These are phyloP conservation scores for Boletus huronensis DNA, from an alignment of 768 basidiomycete genomes.

Conservation along the genomic window DNA sequence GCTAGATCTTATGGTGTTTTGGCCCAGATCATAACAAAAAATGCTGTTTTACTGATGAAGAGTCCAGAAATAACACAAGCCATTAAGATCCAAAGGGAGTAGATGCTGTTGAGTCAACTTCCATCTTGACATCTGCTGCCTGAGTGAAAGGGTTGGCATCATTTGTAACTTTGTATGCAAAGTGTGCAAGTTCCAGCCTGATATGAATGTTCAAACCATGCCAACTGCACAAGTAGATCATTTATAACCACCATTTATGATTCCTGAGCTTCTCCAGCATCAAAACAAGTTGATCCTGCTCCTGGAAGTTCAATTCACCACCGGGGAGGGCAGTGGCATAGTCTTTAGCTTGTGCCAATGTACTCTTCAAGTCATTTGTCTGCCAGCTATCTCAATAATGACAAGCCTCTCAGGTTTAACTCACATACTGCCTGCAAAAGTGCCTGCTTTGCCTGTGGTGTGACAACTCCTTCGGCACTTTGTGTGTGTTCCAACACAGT, in stretches of 20 bases:
- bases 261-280: constrained; percentile 64
- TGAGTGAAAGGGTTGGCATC: constrained; percentile 30
- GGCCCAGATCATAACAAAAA: too few relatives aligned
- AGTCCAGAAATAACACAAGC: too few relatives aligned
- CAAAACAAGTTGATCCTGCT: constrained; percentile 67
- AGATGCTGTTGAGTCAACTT: constrained; percentile 73
- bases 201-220: neutral
- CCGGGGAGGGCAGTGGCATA: constrained; percentile 59
- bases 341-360: constrained; percentile 57
- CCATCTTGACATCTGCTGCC: constrained; percentile 45
- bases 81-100: constrained; percentile 48
- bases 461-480: constrained; percentile 49
- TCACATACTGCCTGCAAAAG: constrained; percentile 59
- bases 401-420: neutral
- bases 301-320: constrained; percentile 63
- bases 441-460: constrained; percentile 60
- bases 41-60: too few relatives aligned
- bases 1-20: too few relatives aligned
- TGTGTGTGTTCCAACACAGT: constrained; percentile 59
- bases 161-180: constrained; percentile 42
- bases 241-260: constrained; percentile 40
- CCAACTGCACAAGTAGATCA: neutral
- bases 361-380: constrained; percentile 70
- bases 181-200: constrained; percentile 55
- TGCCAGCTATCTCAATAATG: constrained; percentile 24